phyloP scores from a whole-genome alignment of 2,329 filamentous ascomycete species.

The Cytospora chrysosperma region DNA sequence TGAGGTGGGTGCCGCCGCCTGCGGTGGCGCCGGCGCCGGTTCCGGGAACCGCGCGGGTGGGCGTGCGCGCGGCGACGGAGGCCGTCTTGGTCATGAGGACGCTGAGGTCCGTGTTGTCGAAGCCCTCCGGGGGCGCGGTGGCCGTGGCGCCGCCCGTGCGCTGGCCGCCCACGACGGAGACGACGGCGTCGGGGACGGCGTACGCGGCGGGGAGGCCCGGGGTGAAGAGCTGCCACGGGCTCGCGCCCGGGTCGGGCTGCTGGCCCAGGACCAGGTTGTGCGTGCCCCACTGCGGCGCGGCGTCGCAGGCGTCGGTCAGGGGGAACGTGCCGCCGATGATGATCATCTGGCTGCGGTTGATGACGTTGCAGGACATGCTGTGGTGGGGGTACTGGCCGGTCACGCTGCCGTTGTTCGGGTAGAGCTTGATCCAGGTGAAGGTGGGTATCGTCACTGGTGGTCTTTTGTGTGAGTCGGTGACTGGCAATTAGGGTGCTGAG shows the following conservation, averaged over 20 bases:
- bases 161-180: constrained; percentile 50
- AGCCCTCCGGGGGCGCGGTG: constrained; percentile 48
- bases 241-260: constrained; percentile 42
- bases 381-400: constrained; percentile 49
- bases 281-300: constrained; percentile 50
- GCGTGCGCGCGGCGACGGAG: constrained; percentile 43
- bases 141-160: constrained; percentile 53
- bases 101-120: constrained; percentile 49
- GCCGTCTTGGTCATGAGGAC: constrained; percentile 54
- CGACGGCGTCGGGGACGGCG: constrained; percentile 51
- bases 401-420: constrained; percentile 40
- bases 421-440: constrained; percentile 62
- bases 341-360: constrained; percentile 59
- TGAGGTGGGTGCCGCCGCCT: constrained; percentile 27
- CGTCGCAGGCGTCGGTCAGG: constrained; percentile 49
- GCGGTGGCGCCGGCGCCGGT: constrained; percentile 27
- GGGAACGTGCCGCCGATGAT: constrained; percentile 62
- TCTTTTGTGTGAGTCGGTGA: neutral
- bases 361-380: constrained; percentile 57
- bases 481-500: no score
- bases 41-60: constrained; percentile 45
- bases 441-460: constrained; percentile 54
- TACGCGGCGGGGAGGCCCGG: constrained; percentile 52
- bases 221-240: constrained; percentile 51
- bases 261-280: constrained; percentile 56